A percentile compares a stretch with the other conserved stretches of the same genome.
Conservation (phyloP, 2,329 filamentous ascomycete genomes). For the Parascedosporium putredinis region DNA sequence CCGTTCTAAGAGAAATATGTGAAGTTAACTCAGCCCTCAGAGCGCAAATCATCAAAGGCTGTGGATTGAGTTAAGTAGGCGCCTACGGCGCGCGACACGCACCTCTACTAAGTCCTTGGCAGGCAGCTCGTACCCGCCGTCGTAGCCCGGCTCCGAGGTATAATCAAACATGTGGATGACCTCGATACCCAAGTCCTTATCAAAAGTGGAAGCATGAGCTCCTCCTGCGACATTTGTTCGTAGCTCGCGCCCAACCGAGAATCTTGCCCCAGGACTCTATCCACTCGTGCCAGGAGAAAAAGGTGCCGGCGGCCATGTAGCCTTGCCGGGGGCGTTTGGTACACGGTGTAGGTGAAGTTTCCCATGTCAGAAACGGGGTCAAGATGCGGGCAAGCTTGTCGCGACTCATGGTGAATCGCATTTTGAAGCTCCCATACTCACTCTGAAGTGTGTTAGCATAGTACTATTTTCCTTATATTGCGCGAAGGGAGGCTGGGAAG, state of each 20-base stretch:
- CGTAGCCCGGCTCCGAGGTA: not conserved
- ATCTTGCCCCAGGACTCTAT: conserved; percentile 29
- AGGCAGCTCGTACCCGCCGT: not conserved
- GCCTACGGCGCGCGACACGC: not conserved
- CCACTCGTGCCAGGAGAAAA: conserved; percentile 35
- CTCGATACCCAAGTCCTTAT: not conserved
- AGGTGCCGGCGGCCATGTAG: conserved; percentile 38
- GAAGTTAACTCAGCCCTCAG: not conserved
- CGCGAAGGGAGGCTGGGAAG: too few relatives aligned
- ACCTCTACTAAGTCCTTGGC: not conserved
- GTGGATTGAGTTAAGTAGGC: not conserved
- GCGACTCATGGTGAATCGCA: conserved; percentile 33
- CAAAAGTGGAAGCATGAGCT: conserved; percentile 21
- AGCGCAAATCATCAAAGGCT: not conserved
- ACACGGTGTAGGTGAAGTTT: conserved; percentile 36
- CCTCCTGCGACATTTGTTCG: conserved; percentile 26
- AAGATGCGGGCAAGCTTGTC: conserved; percentile 29
- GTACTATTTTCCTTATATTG: too few relatives aligned
- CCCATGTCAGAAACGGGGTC: conserved; percentile 35
- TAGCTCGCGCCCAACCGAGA: conserved; percentile 25
- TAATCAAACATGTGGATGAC: not conserved
- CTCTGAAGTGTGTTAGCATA: not conserved
- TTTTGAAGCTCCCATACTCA: conserved; percentile 31
- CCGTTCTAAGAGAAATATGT: not conserved
- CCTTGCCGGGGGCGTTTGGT: conserved; percentile 35